Percentiles rank a stretch among this genome's conserved stretches.
phyloP scores from a whole-genome alignment of 2,329 filamentous ascomycete genomes.

The Botrytis deweyae region DNA sequence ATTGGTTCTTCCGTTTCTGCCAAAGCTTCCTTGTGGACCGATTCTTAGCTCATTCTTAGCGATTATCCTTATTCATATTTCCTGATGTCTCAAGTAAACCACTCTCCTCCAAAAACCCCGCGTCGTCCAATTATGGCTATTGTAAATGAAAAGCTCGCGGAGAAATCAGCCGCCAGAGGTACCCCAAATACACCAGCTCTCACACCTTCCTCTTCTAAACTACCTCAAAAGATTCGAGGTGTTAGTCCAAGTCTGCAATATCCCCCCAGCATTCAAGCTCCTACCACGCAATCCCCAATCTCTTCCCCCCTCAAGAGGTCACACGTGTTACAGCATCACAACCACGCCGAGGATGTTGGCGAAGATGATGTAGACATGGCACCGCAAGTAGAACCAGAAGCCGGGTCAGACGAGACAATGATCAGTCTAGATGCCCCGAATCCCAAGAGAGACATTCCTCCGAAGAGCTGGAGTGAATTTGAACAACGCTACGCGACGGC shows the following conservation, averaged over 20 bases:
- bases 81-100: conserved; percentile 26
- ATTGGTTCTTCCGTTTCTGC: background rate
- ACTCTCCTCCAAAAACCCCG: conserved; percentile 25
- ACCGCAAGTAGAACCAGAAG: background rate
- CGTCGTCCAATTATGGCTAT: conserved; percentile 25
- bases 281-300: conserved; percentile 12
- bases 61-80: conserved; percentile 11
- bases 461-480: conserved; percentile 75
- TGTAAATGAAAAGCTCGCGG: conserved; percentile 19
- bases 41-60: conserved; percentile 9
- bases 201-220: conserved; percentile 17
- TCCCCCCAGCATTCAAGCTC: conserved; percentile 14
- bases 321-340: conserved; percentile 2
- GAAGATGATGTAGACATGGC: conserved; percentile 1
- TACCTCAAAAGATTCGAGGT: conserved; percentile 19
- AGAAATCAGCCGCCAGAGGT: conserved; percentile 20
- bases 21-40: background rate
- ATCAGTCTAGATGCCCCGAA: background rate
- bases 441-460: background rate
- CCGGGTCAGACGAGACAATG: background rate
- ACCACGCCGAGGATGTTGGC: conserved; percentile 1
- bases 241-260: background rate
- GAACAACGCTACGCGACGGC: conserved; percentile 66
- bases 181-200: background rate
- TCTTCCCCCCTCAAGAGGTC: conserved; percentile 17